Evolutionary conservation across 345 rosid species (phyloP).

Genomic region (Microcos paniculata): DNA sequence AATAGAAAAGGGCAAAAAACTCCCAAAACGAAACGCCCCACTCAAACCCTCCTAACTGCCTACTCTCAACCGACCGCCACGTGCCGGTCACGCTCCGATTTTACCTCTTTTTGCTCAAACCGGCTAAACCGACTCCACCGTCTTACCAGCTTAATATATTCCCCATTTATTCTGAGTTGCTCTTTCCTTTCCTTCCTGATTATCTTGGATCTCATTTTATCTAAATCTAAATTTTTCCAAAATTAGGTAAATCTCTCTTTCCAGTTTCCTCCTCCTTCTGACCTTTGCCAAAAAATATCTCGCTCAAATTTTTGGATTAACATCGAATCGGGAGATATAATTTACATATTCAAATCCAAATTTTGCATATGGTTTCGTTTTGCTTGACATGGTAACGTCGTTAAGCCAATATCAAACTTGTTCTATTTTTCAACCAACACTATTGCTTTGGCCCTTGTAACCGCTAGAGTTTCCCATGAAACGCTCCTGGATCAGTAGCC

Average conservation of each 20-base stretch:
- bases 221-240: background rate
- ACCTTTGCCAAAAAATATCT: background rate
- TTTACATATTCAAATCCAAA: background rate
- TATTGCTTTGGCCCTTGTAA: background rate
- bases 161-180: background rate
- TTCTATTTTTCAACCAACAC: background rate
- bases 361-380: background rate
- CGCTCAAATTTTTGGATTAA: background rate
- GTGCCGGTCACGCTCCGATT: conserved; percentile 31
- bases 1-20: too few species aligned
- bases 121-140: conserved; percentile 40
- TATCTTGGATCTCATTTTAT: background rate
- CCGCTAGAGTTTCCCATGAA: background rate
- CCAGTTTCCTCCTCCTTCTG: too few species aligned
- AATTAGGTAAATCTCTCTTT: background rate
- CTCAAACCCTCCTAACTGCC: conserved; percentile 29
- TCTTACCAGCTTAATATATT: conserved; percentile 15
- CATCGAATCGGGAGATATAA: background rate
- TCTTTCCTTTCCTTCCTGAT: background rate
- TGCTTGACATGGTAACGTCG: background rate
- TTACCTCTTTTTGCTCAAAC: conserved; percentile 11
- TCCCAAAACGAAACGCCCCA: conserved; percentile 10
- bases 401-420: background rate
- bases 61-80: conserved; percentile 26
- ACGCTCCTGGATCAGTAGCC: background rate